Evolutionary conservation across 2,329 filamentous ascomycete species (phyloP), one percentile per base, ranked within the genome.

Genomic region (Laburnicola sp.): DNA sequence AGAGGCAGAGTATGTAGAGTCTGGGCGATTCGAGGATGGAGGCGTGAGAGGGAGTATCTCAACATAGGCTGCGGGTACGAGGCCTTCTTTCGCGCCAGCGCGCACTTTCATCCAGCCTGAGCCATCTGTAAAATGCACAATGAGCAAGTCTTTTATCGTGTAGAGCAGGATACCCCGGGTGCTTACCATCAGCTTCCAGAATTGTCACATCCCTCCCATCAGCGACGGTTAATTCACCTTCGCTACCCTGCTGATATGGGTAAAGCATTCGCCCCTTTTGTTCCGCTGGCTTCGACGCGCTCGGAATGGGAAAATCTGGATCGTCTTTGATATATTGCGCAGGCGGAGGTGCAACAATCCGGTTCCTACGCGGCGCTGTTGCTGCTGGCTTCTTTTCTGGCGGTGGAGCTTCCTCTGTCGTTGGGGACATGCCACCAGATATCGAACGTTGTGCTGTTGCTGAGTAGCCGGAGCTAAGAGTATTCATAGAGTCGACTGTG

Each of bases 41-140:
- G 72, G 11, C 75, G 69, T 30, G 9, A 65, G 57, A 2, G 83
- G 74, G 25, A 80, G 74, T 7, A 87, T 70, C 63, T 97, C 92
- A 38, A 96, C 79, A 70, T 99, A 99, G 4, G 86, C 82, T 4
- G 91, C 83, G 1, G 94, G 94, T 0, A 99, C 92, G 25, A 97
- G 81, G 32, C 94, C 94, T 75, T 93, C 87, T 60, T 86, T 85
- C 59, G 82, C 82, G 16, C 87, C 88, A 30, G 82, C 81, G 45
- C 88, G 87, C 52, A 99, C 85, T 71, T 88, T 93, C 63, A 91
- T 83, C 94, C 94, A 99, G 36, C 94, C 94, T 35, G 87, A 86
- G 52, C 93, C 93, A 73, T 96, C 93, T 96, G 56, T 52, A 50
- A 50, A 54, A 50, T 48, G 44, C 45, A 44, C 23, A 55, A 55